Evolutionary conservation across 2,329 filamentous ascomycete species (phyloP), one percentile per base, ranked within the genome.

Genomic region (Sphaerulina vaccinii): DNA sequence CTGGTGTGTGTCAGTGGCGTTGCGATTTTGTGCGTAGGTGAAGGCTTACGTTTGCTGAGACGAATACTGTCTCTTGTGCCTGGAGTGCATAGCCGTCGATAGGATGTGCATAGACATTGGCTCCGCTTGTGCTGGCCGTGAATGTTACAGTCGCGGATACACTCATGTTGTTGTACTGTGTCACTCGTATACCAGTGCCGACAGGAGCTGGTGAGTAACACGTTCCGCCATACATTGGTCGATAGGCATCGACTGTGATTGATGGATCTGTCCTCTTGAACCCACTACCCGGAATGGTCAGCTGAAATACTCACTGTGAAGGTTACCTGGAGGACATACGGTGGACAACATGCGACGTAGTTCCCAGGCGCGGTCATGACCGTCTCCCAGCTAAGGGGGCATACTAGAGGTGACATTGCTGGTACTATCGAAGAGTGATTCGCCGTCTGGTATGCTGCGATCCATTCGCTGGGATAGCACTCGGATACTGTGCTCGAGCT

Each of bases 271-370:
- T 36, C n/a, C 33, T 22, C 7, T 23, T 40, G 23, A 51, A 56
- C 23, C 29, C 39, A 15, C 52, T 55, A 15, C 16, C 9, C 3
- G 23, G 8, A 32, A 39, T 21, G 5, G 36, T 39, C 18, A 39
- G 36, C 18, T 19, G 16, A 13, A 21, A 21, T 21, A 35, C 11
- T n/a, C 5, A 5, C 16, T 35, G n/a, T 29, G 27, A 29, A 18
- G 19, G 16, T 29, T 19, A 41, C n/a, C 35, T 16, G 19, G 9
- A 19, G 9, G 4, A 56, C 53, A 35, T 29, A 56, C 52, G 55
- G 49, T 8, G 55, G 55, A 45, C 55, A 57, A 21, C 55, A 57
- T 23, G 55, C 55, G 29, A 57, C 40, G 27, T 57, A 57, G 37
- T 56, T 52, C 5, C 53, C 53, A 2, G 53, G 49, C 8, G 49